Evolutionary conservation across 2,329 filamentous ascomycete species (phyloP).

Genomic region (Neofusicoccum kwambonambiense): DNA sequence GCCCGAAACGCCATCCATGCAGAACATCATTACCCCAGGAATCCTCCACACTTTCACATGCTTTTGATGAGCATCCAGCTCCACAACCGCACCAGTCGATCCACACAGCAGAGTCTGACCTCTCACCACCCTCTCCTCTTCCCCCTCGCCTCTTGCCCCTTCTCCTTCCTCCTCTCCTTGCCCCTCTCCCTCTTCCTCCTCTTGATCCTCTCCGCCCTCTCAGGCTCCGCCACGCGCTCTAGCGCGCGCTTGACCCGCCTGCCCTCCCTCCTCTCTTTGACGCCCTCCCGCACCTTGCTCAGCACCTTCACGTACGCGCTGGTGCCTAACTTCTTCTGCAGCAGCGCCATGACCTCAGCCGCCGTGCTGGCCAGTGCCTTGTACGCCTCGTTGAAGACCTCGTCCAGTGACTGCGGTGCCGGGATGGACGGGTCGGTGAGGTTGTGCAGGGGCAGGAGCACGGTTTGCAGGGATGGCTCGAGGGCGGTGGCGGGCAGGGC

Average conservation of each 20-base stretch:
- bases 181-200: slow-evolving; percentile 70
- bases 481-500: slow-evolving; percentile 60
- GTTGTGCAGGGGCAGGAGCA: slow-evolving; percentile 72
- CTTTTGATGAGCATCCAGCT: neutral
- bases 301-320: slow-evolving; percentile 74
- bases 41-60: slow-evolving; percentile 5
- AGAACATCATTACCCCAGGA: neutral
- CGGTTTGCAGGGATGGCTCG: slow-evolving; percentile 60
- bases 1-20: neutral
- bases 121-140: slow-evolving; percentile 64
- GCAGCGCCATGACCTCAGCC: slow-evolving; percentile 72
- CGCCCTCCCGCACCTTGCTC: slow-evolving; percentile 67
- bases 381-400: slow-evolving; percentile 66
- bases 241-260: slow-evolving; percentile 84
- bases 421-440: slow-evolving; percentile 76
- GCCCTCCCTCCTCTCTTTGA: slow-evolving; percentile 70
- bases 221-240: slow-evolving; percentile 79
- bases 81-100: neutral
- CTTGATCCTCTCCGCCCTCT: slow-evolving; percentile 75
- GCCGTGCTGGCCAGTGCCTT: slow-evolving; percentile 70
- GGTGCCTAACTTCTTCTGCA: slow-evolving; percentile 84
- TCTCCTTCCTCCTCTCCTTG: slow-evolving; percentile 64
- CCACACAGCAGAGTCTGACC: neutral
- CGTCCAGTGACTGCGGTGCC: slow-evolving; percentile 60
- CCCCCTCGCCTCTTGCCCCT: slow-evolving; percentile 68